Conservation (phyloP, 129 eudicot genomes). For the Flaveria brownii region DNA sequence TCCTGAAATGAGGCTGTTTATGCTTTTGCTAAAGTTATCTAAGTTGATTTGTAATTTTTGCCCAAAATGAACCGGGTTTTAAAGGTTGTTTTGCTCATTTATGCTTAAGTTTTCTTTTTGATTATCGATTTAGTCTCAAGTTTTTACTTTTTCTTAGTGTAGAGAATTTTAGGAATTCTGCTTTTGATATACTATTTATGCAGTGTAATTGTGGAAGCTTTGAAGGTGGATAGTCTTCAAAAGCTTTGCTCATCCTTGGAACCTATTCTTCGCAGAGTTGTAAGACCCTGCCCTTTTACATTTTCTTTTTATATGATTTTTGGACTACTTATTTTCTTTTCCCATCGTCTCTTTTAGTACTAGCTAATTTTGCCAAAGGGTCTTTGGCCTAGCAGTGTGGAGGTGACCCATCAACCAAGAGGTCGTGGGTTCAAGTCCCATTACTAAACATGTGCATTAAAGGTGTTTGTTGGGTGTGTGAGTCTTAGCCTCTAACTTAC, state of each 20-base stretch:
- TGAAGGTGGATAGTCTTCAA: conserved; percentile 89
- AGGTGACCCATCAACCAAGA: background rate
- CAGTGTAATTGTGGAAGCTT: conserved; percentile 88
- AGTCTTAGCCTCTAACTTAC: background rate
- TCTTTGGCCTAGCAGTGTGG: background rate
- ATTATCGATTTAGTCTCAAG: background rate
- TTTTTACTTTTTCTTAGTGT: background rate
- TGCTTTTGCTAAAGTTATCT: background rate
- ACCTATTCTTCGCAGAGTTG: conserved; percentile 97
- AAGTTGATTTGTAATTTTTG: conserved; percentile 18
- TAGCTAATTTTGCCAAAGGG: background rate
- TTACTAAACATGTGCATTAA: background rate
- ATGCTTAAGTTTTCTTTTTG: background rate
- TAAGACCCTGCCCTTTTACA: conserved; percentile 35
- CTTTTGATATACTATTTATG: conserved; percentile 36
- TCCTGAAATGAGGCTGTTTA: background rate
- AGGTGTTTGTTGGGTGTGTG: background rate
- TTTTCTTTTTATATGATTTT: background rate
- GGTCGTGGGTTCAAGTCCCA: background rate
- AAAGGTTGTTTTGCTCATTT: conserved; percentile 13
- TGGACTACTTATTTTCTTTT: background rate
- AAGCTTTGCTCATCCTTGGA: conserved; percentile 96
- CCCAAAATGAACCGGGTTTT: conserved; percentile 1
- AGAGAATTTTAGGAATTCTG: background rate
- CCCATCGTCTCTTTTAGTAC: background rate